These are phyloP conservation scores for Hyphopichia fennica DNA, from an alignment of 1,139 yeast genomes.

Conservation along the genomic window DNA sequence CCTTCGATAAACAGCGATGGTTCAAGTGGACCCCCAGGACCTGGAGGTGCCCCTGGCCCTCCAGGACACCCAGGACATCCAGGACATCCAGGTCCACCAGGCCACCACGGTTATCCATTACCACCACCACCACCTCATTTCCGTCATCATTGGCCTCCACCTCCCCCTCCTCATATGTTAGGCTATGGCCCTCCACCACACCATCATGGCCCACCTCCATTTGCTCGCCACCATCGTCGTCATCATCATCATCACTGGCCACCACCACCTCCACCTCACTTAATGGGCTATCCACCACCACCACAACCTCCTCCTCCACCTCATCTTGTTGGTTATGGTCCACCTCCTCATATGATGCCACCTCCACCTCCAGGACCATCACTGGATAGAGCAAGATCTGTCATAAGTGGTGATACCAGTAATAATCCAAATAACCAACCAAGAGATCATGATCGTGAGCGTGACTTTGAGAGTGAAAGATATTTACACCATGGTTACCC, in stretches of 20 bases:
- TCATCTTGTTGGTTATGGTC: conserved; percentile 5
- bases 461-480: not conserved
- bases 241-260: conserved; percentile 6
- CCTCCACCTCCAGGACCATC: conserved; percentile 1
- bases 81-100: not conserved
- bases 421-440: not conserved
- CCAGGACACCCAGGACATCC: conserved; percentile 2
- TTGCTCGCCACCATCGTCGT: conserved; percentile 6
- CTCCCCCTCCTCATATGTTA: conserved; percentile 8
- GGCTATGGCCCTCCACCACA: conserved; percentile 9
- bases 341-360: conserved; percentile 6
- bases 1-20: too few relatives aligned
- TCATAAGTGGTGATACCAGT: not conserved
- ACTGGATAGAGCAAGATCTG: not conserved
- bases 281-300: conserved; percentile 1
- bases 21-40: conserved; percentile 2
- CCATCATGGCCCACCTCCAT: conserved; percentile 7
- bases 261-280: conserved; percentile 6
- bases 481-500: not conserved
- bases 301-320: conserved; percentile 3
- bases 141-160: conserved; percentile 5
- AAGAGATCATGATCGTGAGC: not conserved
- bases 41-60: not conserved
- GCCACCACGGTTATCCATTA: conserved; percentile 2
- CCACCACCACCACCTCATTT: conserved; percentile 4